A percentile compares a stretch with the other conserved stretches of the same genome.
Conservation (phyloP, 805 yeast species). For the Yarrowia sp. region DNA sequence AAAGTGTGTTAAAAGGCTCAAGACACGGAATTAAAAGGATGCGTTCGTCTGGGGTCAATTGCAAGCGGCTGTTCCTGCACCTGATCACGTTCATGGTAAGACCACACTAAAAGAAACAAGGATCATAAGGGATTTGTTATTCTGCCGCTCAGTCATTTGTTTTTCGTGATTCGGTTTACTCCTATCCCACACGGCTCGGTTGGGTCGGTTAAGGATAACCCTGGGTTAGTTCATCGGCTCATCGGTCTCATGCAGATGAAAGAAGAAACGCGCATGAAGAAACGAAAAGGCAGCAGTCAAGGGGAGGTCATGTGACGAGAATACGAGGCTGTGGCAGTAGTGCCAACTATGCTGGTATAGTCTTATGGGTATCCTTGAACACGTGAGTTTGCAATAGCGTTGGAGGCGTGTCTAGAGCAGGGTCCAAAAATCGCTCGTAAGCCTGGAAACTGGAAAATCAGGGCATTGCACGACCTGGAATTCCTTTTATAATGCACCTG, state of each 20-base stretch:
- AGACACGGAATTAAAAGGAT: too few species aligned
- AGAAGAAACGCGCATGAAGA: not conserved
- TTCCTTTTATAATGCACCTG: not conserved
- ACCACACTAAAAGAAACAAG: not conserved
- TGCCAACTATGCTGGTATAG: too few species aligned
- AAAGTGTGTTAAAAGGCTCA: too few species aligned
- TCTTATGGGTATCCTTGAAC: too few species aligned
- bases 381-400: too few species aligned
- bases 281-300: not conserved
- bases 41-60: too few species aligned
- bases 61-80: too few species aligned
- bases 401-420: too few species aligned
- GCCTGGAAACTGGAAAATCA: too few species aligned
- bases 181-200: slow-evolving; percentile 1
- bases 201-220: slow-evolving; percentile 14
- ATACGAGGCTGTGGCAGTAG: too few species aligned
- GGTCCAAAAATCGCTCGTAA: too few species aligned
- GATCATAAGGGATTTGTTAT: not conserved
- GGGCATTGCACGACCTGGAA: not conserved
- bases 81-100: too few species aligned
- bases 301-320: not conserved
- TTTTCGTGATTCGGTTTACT: not conserved
- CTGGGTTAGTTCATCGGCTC: slow-evolving; percentile 1
- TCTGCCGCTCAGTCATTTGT: not conserved
- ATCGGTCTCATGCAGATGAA: slow-evolving; percentile 8